A percentile compares a stretch with the other conserved stretches of the same genome.
These are phyloP conservation scores for Daedaleopsis sinensis DNA, from an alignment of 768 basidiomycete genomes.

Conservation along the genomic window DNA sequence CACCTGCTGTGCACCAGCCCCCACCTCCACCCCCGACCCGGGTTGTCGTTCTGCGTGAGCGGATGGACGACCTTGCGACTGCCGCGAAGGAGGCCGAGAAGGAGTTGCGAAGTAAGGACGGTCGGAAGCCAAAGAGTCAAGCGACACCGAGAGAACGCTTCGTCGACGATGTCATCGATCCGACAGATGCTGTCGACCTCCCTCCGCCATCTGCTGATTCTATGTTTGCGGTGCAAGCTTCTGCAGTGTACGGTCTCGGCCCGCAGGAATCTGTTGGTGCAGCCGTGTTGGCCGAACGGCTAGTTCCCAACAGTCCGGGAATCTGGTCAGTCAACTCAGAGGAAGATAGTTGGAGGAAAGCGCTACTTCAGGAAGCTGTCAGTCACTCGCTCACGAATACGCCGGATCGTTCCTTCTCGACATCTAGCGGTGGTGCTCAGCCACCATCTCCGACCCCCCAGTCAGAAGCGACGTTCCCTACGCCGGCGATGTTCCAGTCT, in stretches of 20 bases:
- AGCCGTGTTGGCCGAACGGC: constrained; percentile 69
- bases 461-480: constrained; percentile 15
- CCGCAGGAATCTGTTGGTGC: constrained; percentile 78
- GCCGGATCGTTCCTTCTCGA: constrained; percentile 45
- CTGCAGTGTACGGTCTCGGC: constrained; percentile 70
- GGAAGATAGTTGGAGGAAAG: constrained; percentile 76
- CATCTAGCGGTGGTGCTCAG: constrained; percentile 3
- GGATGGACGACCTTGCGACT: constrained; percentile 66
- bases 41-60: constrained; percentile 85
- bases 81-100: constrained; percentile 80
- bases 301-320: constrained; percentile 68
- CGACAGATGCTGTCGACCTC: constrained; percentile 81
- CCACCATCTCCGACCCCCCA: constrained; percentile 18
- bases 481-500: neutral
- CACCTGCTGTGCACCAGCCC: constrained; percentile 38
- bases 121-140: constrained; percentile 46
- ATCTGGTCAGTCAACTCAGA: constrained; percentile 54
- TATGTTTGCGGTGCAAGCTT: constrained; percentile 76
- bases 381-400: constrained; percentile 70
- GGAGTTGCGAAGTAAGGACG: constrained; percentile 60
- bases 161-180: constrained; percentile 73
- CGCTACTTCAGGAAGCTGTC: constrained; percentile 76
- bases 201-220: constrained; percentile 70
- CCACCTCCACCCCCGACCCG: constrained; percentile 27
- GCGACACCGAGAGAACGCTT: constrained; percentile 41